A percentile compares a stretch with the other conserved stretches of the same genome.
Evolutionary conservation across 441 rosid genomes (phyloP).

Genomic region (Populus hybrid): DNA sequence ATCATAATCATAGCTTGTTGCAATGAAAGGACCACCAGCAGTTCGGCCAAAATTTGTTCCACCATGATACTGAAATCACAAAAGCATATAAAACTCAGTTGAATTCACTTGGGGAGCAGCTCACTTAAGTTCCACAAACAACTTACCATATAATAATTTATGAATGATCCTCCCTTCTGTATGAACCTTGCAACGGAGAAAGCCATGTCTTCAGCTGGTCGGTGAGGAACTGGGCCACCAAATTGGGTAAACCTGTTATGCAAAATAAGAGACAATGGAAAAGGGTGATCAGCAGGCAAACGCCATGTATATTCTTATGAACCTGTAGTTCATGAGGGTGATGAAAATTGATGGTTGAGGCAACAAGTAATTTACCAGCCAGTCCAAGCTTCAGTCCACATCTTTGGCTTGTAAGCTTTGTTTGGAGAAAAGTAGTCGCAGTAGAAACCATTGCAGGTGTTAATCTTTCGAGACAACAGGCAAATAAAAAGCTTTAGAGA

Average conservation of each 20-base stretch:
- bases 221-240: conserved; percentile 89
- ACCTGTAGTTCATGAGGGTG: conserved; percentile 1
- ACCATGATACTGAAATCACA: conserved; percentile 76
- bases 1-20: conserved; percentile 96
- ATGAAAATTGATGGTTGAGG: background rate
- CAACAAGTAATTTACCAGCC: conserved; percentile 69
- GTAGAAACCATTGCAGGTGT: conserved; percentile 96
- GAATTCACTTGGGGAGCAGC: conserved; percentile 9
- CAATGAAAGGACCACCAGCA: conserved; percentile 98
- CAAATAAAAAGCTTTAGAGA: background rate
- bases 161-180: conserved; percentile 91
- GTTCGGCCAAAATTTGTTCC: conserved; percentile 99
- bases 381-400: conserved; percentile 99
- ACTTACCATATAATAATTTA: conserved; percentile 93
- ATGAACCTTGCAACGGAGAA: conserved; percentile 53
- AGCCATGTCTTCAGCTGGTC: conserved; percentile 82
- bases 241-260: conserved; percentile 80
- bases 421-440: conserved; percentile 94
- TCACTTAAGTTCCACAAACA: conserved; percentile 10
- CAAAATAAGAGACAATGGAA: conserved; percentile 12
- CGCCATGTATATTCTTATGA: conserved; percentile 3
- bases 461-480: conserved; percentile 51
- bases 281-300: conserved; percentile 4
- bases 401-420: conserved; percentile 89
- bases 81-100: conserved; percentile 23